Conservation (phyloP, 441 rosid species). For the Pelargonium fulgidum region DNA sequence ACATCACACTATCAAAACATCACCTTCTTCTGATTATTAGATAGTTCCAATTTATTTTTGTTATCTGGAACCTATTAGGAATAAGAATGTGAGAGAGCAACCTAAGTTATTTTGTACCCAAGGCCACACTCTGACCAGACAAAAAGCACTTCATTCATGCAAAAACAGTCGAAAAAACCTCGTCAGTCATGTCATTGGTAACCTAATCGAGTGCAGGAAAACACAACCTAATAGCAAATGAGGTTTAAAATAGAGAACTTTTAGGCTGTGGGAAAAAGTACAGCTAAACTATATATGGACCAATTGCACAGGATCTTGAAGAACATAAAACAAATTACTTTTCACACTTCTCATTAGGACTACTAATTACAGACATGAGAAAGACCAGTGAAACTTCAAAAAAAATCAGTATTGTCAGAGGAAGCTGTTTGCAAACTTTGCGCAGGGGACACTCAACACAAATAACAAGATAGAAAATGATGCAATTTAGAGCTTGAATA, state of each 20-base stretch:
- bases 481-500: background rate
- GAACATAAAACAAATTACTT: background rate
- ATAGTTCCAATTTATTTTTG: background rate
- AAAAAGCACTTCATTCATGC: background rate
- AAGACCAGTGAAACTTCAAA: background rate
- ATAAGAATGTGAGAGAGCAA: background rate
- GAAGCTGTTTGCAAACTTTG: background rate
- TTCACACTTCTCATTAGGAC: background rate
- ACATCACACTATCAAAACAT: background rate
- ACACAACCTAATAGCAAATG: background rate
- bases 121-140: background rate
- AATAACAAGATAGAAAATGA: background rate
- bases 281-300: background rate
- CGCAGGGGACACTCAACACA: background rate
- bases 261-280: background rate
- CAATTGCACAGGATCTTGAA: background rate
- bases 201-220: background rate
- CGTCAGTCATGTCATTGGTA: background rate
- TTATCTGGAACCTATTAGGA: background rate
- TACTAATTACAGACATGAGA: background rate
- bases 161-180: background rate
- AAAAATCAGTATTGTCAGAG: background rate
- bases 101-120: background rate
- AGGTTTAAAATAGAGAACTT: background rate
- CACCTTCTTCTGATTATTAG: background rate